Conservation (phyloP, 31 red algal species). For the Asparagopsis taxiformis region DNA sequence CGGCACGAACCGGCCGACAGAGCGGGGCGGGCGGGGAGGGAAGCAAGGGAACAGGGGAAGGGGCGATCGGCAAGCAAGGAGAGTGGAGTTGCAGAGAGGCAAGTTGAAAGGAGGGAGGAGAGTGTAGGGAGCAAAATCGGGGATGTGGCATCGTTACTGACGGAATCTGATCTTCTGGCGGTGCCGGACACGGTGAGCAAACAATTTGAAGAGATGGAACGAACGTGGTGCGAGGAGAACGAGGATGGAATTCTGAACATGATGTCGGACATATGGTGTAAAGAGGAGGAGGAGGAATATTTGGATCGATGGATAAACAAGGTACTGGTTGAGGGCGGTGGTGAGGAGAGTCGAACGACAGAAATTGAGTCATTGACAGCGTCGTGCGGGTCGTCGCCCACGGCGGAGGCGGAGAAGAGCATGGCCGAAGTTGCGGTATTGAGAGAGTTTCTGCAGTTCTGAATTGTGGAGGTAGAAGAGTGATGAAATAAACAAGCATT, state of each 20-base stretch:
- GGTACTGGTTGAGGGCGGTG: neutral
- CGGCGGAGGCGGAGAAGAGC: neutral
- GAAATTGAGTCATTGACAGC: neutral
- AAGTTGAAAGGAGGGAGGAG: neutral
- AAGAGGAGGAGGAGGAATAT: neutral
- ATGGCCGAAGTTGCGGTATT: no score
- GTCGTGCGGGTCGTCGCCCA: neutral
- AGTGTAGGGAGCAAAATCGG: neutral
- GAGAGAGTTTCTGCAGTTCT: no score
- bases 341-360: neutral
- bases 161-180: neutral
- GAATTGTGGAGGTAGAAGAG: no score
- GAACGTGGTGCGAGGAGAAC: neutral
- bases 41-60: neutral
- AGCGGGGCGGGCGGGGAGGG: neutral
- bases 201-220: neutral
- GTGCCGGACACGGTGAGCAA: neutral
- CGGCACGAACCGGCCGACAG: neutral
- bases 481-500: no score
- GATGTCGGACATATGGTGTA: neutral
- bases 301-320: neutral
- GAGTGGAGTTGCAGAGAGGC: neutral
- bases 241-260: neutral
- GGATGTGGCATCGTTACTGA: neutral
- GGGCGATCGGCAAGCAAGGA: neutral